Evolutionary conservation across 139 green algal genomes (phyloP).

Genomic region (Picochlorum sp.): DNA sequence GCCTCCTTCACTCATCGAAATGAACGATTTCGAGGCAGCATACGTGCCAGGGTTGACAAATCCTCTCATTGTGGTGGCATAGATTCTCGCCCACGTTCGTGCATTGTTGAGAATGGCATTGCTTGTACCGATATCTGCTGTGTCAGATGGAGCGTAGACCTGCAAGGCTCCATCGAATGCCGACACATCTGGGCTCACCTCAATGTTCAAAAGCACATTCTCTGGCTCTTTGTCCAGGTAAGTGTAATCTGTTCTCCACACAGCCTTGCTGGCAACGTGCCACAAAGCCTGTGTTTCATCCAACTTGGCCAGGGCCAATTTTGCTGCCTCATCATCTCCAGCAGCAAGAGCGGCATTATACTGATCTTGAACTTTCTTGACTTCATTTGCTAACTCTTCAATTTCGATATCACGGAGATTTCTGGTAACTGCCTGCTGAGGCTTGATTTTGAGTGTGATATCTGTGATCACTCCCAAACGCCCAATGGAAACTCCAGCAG

Average conservation of each 20-base stretch:
- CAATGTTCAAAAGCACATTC: slow-evolving; percentile 24
- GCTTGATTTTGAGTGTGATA: slow-evolving; percentile 38
- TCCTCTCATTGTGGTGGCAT: slow-evolving; percentile 12
- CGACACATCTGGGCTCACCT: slow-evolving; percentile 23
- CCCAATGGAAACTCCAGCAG: slow-evolving; percentile 41
- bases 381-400: slow-evolving; percentile 16
- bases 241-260: slow-evolving; percentile 27
- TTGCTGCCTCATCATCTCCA: slow-evolving; percentile 8
- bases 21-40: slow-evolving; percentile 14
- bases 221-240: slow-evolving; percentile 26
- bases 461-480: slow-evolving; percentile 65
- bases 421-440: slow-evolving; percentile 19
- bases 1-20: slow-evolving; percentile 22
- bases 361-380: slow-evolving; percentile 32
- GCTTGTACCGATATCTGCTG: slow-evolving; percentile 16
- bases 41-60: slow-evolving; percentile 31
- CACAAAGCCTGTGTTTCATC: slow-evolving; percentile 40
- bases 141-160: slow-evolving; percentile 19
- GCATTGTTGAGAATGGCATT: slow-evolving; percentile 13
- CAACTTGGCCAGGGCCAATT: slow-evolving; percentile 13
- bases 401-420: slow-evolving; percentile 15
- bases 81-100: slow-evolving; percentile 31
- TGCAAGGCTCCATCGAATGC: slow-evolving; percentile 15
- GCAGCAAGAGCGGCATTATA: slow-evolving; percentile 24
- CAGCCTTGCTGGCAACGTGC: slow-evolving; percentile 19